These are phyloP conservation scores for Adansonia gregorii DNA, from an alignment of 441 rosid genomes.

Conservation along the genomic window DNA sequence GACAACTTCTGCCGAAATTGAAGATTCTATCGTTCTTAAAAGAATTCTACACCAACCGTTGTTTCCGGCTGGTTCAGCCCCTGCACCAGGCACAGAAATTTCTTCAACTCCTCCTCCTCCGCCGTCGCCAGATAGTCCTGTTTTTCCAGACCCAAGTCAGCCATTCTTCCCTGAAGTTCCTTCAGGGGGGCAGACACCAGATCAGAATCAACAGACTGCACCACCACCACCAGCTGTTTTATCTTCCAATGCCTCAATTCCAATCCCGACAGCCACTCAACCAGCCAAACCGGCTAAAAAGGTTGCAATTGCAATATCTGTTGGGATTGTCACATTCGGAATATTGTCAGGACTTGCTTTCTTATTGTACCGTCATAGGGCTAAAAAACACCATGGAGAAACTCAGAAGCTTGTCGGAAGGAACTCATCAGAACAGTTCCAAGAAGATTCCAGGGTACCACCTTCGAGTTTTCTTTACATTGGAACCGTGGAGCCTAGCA, in stretches of 20 bases:
- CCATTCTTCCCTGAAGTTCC: slow-evolving; percentile 96
- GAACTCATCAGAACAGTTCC: slow-evolving; percentile 54
- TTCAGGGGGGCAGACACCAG: slow-evolving; percentile 39
- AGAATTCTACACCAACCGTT: slow-evolving; percentile 91
- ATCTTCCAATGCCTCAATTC: slow-evolving; percentile 55
- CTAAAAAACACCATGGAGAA: slow-evolving; percentile 64
- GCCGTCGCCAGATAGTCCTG: slow-evolving; percentile 42
- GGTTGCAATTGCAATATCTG: slow-evolving; percentile 82
- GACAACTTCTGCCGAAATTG: neutral
- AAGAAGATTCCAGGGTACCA: slow-evolving; percentile 62
- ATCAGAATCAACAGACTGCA: slow-evolving; percentile 51
- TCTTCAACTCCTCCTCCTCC: slow-evolving; percentile 47
- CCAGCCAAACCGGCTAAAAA: slow-evolving; percentile 77
- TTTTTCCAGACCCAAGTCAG: slow-evolving; percentile 59
- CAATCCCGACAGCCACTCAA: slow-evolving; percentile 69
- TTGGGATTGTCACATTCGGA: slow-evolving; percentile 91
- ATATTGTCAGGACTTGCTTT: slow-evolving; percentile 90
- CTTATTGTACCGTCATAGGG: slow-evolving; percentile 79
- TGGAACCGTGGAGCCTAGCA: slow-evolving; percentile 82
- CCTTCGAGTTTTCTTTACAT: slow-evolving; percentile 81
- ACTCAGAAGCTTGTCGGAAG: slow-evolving; percentile 71
- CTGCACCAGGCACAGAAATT: slow-evolving; percentile 56
- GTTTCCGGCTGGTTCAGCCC: slow-evolving; percentile 63
- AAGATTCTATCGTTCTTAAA: slow-evolving; percentile 35
- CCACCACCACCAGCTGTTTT: slow-evolving; percentile 40